phyloP scores from a whole-genome alignment of 495 filamentous ascomycete genomes.

The Penicillium tannophilum region DNA sequence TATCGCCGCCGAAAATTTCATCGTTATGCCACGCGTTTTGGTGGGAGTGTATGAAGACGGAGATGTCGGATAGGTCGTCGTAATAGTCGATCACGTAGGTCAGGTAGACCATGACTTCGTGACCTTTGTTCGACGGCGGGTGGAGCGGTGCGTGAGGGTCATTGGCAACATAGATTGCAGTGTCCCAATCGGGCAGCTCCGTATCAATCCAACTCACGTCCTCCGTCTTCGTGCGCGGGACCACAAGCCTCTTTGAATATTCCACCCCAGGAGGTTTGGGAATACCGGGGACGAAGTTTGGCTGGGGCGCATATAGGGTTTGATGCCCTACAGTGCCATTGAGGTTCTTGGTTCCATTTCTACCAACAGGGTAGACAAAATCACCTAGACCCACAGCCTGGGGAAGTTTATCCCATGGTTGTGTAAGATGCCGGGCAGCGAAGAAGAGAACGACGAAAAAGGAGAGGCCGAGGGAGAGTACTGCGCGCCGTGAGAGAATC shows the following conservation, averaged over 20 bases:
- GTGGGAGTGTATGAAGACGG: constrained; percentile 72
- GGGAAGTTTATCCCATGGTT: constrained; percentile 30
- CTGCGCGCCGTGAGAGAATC: constrained; percentile 41
- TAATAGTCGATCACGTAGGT: constrained; percentile 75
- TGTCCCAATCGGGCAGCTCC: constrained; percentile 56
- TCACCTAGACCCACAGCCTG: constrained; percentile 44
- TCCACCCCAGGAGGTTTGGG: constrained; percentile 43
- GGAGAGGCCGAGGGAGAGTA: constrained; percentile 41
- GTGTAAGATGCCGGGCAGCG: constrained; percentile 34
- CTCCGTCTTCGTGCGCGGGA: constrained; percentile 57
- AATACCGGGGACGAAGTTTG: constrained; percentile 41
- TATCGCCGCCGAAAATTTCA: constrained; percentile 49
- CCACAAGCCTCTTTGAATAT: constrained; percentile 57
- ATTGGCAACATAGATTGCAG: constrained; percentile 67
- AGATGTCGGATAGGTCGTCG: constrained; percentile 64
- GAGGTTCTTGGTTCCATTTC: constrained; percentile 18
- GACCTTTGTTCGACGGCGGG: constrained; percentile 72
- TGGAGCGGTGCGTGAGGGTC: constrained; percentile 61
- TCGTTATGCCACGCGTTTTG: constrained; percentile 69
- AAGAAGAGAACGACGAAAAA: constrained; percentile 36
- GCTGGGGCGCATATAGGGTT: constrained; percentile 35
- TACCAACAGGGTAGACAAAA: constrained; percentile 19
- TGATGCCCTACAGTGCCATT: constrained; percentile 29
- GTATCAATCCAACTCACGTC: constrained; percentile 62
- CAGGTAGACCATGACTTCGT: constrained; percentile 76